A percentile compares a stretch with the other conserved stretches of the same genome.
Conservation (phyloP, 78 protist species). For the Dictyostelium capitatum region DNA sequence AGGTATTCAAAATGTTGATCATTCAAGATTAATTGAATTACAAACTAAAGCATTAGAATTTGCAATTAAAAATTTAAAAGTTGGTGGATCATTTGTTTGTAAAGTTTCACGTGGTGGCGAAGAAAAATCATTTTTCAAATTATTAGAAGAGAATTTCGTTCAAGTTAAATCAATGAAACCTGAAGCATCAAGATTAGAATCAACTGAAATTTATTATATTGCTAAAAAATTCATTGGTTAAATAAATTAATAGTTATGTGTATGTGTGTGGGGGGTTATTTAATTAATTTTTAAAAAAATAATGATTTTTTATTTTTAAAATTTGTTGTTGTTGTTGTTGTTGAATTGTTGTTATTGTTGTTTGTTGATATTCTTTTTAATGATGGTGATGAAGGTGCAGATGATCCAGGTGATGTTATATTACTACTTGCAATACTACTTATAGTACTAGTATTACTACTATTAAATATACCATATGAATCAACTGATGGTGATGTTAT, state of each 20-base stretch:
- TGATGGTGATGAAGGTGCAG: neutral
- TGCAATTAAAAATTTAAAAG: conserved; percentile 17
- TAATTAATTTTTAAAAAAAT: too few relatives aligned
- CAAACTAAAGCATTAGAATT: neutral
- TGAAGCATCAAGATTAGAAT: conserved; percentile 64
- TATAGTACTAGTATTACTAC: too few relatives aligned
- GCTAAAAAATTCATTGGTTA: conserved; percentile 20
- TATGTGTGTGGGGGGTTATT: too few relatives aligned
- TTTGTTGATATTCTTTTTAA: neutral
- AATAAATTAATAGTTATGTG: neutral
- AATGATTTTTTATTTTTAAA: too few relatives aligned
- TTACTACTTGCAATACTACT: too few relatives aligned
- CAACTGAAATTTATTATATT: conserved; percentile 70
- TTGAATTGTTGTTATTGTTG: neutral
- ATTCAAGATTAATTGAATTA: conserved; percentile 38
- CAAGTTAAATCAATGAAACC: conserved; percentile 70
- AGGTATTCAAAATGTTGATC: conserved; percentile 40
- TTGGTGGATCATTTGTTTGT: conserved; percentile 44
- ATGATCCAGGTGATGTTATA: neutral
- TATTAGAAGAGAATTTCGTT: conserved; percentile 6
- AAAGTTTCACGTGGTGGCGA: conserved; percentile 70
- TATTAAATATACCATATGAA: neutral
- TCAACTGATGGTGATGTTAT: neutral
- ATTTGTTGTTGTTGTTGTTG: too few relatives aligned
- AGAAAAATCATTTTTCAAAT: conserved; percentile 29